Evolutionary conservation across 202 grass and related monocot species (phyloP).

Genomic region (Zoysia matrella): DNA sequence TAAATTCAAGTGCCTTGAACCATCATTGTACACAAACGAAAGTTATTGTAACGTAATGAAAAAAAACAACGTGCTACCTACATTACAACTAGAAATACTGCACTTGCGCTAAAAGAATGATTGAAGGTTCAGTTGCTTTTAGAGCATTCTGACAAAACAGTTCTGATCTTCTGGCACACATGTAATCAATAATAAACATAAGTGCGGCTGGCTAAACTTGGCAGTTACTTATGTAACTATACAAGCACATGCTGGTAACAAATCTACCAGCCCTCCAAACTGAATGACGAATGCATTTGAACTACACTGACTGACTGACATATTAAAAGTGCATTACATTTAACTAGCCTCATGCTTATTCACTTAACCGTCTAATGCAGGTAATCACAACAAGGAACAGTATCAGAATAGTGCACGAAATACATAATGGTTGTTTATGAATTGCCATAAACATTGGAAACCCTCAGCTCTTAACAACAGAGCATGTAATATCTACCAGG

Average conservation of each 20-base stretch:
- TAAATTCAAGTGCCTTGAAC: background rate
- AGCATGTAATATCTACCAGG: slow-evolving; percentile 18
- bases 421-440: background rate
- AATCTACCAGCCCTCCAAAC: background rate
- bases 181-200: slow-evolving; percentile 19
- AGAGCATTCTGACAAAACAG: slow-evolving; percentile 24
- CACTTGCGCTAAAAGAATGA: slow-evolving; percentile 14
- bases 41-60: slow-evolving; percentile 26
- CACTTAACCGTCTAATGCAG: slow-evolving; percentile 2
- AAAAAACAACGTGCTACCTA: slow-evolving; percentile 29
- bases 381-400: slow-evolving; percentile 2
- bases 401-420: background rate
- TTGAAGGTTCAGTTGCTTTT: slow-evolving; percentile 11
- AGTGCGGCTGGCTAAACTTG: background rate
- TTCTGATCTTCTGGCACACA: background rate
- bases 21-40: slow-evolving; percentile 37
- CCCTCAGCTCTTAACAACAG: slow-evolving; percentile 3
- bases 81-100: slow-evolving; percentile 20
- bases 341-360: background rate
- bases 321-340: background rate
- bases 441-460: slow-evolving; percentile 19
- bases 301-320: background rate
- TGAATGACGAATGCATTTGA: background rate
- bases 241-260: background rate
- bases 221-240: background rate